Conservation (phyloP, 805 yeast species). For the Sugiyamaella boreocaroliniensis region DNA sequence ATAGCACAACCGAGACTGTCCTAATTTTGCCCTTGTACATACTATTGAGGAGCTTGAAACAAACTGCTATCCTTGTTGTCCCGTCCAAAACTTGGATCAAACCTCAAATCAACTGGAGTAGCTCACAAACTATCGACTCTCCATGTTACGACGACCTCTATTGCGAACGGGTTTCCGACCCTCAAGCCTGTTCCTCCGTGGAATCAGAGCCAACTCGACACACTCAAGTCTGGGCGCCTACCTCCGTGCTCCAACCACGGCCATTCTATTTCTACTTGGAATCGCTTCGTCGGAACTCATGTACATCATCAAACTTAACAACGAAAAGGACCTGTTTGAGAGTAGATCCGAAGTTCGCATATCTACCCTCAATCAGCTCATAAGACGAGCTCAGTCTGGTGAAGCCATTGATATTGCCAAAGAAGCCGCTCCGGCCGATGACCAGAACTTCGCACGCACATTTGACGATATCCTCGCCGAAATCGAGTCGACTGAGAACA, state of each 20-base stretch:
- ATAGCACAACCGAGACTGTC: too few relatives aligned
- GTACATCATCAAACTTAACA: conserved; percentile 39
- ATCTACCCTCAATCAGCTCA: conserved; percentile 34
- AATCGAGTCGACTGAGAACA: conserved; percentile 25
- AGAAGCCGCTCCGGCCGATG: conserved; percentile 37
- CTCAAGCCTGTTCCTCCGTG: neutral
- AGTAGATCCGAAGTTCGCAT: conserved; percentile 35
- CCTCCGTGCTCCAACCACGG: conserved; percentile 25
- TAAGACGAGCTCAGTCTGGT: conserved; percentile 32
- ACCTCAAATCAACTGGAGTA: too few relatives aligned
- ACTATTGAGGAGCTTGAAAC: too few relatives aligned
- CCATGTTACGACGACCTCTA: too few relatives aligned
- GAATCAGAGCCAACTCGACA: neutral
- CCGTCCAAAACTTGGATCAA: too few relatives aligned
- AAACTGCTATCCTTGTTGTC: too few relatives aligned
- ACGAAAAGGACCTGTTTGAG: conserved; percentile 36
- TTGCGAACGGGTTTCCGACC: too few relatives aligned
- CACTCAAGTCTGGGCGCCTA: conserved; percentile 2
- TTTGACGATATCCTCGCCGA: conserved; percentile 25
- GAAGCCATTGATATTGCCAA: conserved; percentile 39
- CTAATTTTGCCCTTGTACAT: too few relatives aligned
- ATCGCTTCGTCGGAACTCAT: conserved; percentile 43
- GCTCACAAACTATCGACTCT: too few relatives aligned
- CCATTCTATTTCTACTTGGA: conserved; percentile 38
- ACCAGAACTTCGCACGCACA: conserved; percentile 13